Evolutionary conservation across 768 basidiomycete genomes (phyloP).

Genomic region (Boletus sp.): DNA sequence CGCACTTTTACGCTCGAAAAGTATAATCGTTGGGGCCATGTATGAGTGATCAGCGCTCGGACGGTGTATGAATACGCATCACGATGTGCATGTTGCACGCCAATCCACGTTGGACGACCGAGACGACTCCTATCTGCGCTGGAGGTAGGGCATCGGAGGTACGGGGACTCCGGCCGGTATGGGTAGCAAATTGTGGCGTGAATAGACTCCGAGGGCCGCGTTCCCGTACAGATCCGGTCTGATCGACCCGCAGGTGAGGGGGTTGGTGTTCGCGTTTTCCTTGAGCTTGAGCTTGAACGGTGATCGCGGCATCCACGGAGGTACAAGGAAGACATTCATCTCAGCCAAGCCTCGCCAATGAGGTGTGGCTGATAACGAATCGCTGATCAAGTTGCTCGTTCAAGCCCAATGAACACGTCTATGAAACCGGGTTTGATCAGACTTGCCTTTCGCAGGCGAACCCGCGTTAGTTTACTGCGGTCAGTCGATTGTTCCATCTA

Average conservation of each 20-base stretch:
- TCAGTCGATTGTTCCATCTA: conserved; percentile 6
- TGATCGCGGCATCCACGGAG: conserved; percentile 24
- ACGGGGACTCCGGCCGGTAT: conserved; percentile 11
- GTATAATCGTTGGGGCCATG: background rate
- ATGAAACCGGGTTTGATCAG: conserved; percentile 5
- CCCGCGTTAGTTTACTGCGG: conserved; percentile 14
- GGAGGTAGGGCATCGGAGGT: conserved; percentile 8
- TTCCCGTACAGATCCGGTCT: conserved; percentile 1
- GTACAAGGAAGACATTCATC: conserved; percentile 6
- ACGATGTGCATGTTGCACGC: conserved; percentile 20
- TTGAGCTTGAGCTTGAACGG: conserved; percentile 2
- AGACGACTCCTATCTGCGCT: conserved; percentile 14
- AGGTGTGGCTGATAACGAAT: conserved; percentile 15
- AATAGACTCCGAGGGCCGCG: conserved; percentile 17
- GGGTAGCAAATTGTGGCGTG: conserved; percentile 8
- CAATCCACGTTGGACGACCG: conserved; percentile 19
- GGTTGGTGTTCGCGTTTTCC: conserved; percentile 14
- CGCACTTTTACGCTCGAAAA: background rate
- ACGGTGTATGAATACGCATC: conserved; percentile 5
- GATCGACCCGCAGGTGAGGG: conserved; percentile 5
- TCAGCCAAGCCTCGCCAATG: conserved; percentile 18
- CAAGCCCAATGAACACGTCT: background rate
- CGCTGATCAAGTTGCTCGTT: conserved; percentile 6
- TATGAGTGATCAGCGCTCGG: conserved; percentile 2
- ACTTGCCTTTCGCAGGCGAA: conserved; percentile 11